Percentiles rank a stretch among this genome's conserved stretches.
Evolutionary conservation across 140 eudicot genomes (phyloP).

Genomic region (Senecio squalidus): DNA sequence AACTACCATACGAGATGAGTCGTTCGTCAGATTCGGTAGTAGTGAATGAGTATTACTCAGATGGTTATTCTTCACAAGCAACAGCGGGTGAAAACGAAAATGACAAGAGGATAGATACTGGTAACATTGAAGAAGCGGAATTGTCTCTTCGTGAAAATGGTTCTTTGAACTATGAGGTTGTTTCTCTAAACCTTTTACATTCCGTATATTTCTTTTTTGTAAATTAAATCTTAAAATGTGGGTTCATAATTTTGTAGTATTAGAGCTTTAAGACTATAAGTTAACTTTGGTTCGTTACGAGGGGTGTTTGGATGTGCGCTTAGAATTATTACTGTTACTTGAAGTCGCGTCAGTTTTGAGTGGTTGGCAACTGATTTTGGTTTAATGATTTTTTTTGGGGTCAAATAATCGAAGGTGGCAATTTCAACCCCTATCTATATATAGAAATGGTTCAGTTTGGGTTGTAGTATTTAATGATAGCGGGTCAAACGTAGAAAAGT

Average conservation of each 20-base stretch:
- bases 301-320: background rate
- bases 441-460: background rate
- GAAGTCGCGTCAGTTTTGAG: background rate
- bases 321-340: background rate
- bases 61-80: constrained; percentile 37
- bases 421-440: background rate
- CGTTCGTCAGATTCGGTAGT: constrained; percentile 61
- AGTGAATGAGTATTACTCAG: no score
- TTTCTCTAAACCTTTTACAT: constrained; percentile 11
- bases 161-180: constrained; percentile 79
- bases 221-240: background rate
- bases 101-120: constrained; percentile 61
- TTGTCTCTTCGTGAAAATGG: constrained; percentile 89
- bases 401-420: background rate
- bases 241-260: background rate
- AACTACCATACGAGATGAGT: constrained; percentile 39
- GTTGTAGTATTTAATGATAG: background rate
- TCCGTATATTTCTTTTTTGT: background rate
- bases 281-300: background rate
- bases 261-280: background rate
- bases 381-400: background rate
- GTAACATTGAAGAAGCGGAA: constrained; percentile 94
- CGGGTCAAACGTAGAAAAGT: background rate
- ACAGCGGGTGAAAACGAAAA: constrained; percentile 48
- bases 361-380: background rate